A percentile compares a stretch with the other conserved stretches of the same genome.
These are phyloP conservation scores for Colletotrichum sp. DNA, from an alignment of 2,329 filamentous ascomycete species.

Conservation along the genomic window DNA sequence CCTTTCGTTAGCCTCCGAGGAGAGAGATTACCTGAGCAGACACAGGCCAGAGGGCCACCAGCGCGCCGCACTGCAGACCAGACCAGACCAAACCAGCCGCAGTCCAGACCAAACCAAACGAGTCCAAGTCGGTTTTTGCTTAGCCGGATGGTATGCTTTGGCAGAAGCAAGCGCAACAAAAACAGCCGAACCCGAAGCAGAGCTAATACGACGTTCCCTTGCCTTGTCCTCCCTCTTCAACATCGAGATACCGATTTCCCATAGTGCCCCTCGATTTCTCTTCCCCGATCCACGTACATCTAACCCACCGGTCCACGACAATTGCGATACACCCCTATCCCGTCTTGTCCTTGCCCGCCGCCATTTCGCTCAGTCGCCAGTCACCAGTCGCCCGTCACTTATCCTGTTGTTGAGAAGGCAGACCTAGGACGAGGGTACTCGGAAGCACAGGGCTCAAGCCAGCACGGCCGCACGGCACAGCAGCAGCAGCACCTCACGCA, in stretches of 20 bases:
- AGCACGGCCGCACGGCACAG: neutral
- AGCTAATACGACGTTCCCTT: slow-evolving; percentile 4
- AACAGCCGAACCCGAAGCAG: neutral
- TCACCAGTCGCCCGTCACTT: neutral
- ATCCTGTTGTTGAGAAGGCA: neutral
- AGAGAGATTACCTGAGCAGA: neutral
- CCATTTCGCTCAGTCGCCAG: neutral
- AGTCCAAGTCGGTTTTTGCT: neutral
- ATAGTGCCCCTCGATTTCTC: slow-evolving; percentile 14
- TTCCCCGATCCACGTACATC: slow-evolving; percentile 1
- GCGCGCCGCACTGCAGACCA: neutral
- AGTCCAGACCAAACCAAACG: neutral
- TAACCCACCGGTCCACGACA: slow-evolving; percentile 4
- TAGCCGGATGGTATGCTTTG: neutral
- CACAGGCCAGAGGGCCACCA: neutral
- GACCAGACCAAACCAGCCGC: neutral
- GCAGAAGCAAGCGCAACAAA: neutral
- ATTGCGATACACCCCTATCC: neutral
- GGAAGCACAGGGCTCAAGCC: neutral
- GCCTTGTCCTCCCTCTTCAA: neutral
- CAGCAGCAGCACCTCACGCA: neutral
- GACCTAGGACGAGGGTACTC: neutral
- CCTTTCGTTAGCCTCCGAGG: neutral
- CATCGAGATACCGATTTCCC: slow-evolving; percentile 21
- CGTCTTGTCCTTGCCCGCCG: neutral